Conservation (phyloP, 2,329 filamentous ascomycete species). For the Emericellopsis cladophorae region DNA sequence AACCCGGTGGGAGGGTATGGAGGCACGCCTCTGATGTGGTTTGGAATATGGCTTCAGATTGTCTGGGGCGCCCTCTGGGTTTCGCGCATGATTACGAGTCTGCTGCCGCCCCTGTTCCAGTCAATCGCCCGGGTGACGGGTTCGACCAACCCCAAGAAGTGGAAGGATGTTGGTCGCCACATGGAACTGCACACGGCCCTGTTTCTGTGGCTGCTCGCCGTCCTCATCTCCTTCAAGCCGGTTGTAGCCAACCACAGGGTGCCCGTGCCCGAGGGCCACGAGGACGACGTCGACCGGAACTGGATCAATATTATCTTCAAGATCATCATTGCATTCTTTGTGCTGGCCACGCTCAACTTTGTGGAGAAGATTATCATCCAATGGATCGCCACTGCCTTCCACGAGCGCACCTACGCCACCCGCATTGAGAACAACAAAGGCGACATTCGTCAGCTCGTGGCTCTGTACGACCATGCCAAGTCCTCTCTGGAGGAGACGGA, state of each 20-base stretch:
- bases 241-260: slow-evolving; percentile 54
- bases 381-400: slow-evolving; percentile 87
- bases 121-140: slow-evolving; percentile 55
- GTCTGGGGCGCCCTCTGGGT: slow-evolving; percentile 89
- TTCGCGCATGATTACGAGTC: slow-evolving; percentile 39
- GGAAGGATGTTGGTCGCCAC: slow-evolving; percentile 76
- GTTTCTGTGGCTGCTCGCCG: slow-evolving; percentile 85
- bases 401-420: slow-evolving; percentile 79
- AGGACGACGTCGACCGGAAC: slow-evolving; percentile 33
- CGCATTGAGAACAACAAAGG: slow-evolving; percentile 89
- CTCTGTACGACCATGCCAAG: slow-evolving; percentile 59
- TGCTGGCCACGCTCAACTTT: slow-evolving; percentile 68
- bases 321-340: slow-evolving; percentile 74
- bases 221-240: slow-evolving; percentile 75
- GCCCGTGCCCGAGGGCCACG: slow-evolving; percentile 11
- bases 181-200: slow-evolving; percentile 76
- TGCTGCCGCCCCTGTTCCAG: slow-evolving; percentile 33
- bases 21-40: slow-evolving; percentile 74
- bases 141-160: slow-evolving; percentile 84
- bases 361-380: slow-evolving; percentile 90
- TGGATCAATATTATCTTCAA: slow-evolving; percentile 80
- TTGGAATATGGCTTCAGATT: slow-evolving; percentile 89
- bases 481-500: slow-evolving; percentile 49
- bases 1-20: slow-evolving; percentile 49
- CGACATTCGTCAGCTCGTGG: slow-evolving; percentile 53